Evolutionary conservation across 2,329 filamentous ascomycete species (phyloP).

Genomic region (Sarocladium oryzae): DNA sequence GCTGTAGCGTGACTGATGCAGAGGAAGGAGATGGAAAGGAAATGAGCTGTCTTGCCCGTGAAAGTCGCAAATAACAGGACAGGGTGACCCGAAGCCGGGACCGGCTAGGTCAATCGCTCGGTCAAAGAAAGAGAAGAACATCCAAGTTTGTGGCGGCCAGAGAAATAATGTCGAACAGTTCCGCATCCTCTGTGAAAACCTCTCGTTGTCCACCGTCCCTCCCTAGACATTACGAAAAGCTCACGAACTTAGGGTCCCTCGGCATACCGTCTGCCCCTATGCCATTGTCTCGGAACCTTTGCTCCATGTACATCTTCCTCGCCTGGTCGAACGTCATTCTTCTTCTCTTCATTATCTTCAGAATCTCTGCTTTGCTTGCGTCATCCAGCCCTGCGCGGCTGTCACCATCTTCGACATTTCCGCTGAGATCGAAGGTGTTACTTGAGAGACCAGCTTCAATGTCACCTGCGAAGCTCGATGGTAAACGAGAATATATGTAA

Average conservation of each 20-base stretch:
- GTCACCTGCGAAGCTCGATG: conserved; percentile 72
- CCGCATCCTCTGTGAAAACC: too few species aligned
- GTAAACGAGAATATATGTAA: conserved; percentile 72
- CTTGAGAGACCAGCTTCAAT: conserved; percentile 83
- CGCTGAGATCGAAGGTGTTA: conserved; percentile 72
- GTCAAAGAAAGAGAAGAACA: too few species aligned
- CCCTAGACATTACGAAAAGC: conserved; percentile 49
- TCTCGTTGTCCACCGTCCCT: too few species aligned
- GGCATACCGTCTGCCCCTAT: conserved; percentile 86
- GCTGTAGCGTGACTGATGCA: too few species aligned
- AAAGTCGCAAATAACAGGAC: too few species aligned
- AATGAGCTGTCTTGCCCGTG: too few species aligned
- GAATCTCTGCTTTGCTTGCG: conserved; percentile 71
- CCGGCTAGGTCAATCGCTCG: too few species aligned
- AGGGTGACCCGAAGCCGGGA: too few species aligned
- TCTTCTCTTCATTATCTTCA: conserved; percentile 83
- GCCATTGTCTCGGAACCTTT: conserved; percentile 76
- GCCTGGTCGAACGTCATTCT: conserved; percentile 87
- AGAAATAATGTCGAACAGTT: too few species aligned
- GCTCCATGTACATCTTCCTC: conserved; percentile 76
- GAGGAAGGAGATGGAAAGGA: too few species aligned
- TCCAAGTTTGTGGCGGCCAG: too few species aligned
- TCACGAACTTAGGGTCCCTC: conserved; percentile 90
- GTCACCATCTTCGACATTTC: conserved; percentile 77
- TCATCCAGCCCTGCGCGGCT: conserved; percentile 74